These are phyloP conservation scores for Morella rubra DNA, from an alignment of 306 rosid genomes.

Conservation along the genomic window DNA sequence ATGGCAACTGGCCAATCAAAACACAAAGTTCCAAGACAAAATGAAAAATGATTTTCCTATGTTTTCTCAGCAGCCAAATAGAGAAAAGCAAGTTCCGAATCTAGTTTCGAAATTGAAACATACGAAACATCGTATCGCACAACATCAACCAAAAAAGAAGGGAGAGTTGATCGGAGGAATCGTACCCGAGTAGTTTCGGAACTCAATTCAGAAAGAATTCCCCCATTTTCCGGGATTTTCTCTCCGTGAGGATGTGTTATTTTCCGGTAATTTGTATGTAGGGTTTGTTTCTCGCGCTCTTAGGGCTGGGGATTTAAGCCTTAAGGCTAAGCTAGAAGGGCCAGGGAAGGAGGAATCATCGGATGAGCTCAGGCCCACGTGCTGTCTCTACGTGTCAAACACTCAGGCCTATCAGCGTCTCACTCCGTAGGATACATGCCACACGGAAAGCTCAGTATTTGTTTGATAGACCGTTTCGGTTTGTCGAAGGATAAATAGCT, in stretches of 20 bases:
- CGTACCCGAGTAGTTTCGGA: conserved; percentile 19
- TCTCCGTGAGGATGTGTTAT: not conserved
- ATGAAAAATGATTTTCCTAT: too few relatives aligned
- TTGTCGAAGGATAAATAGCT: too few relatives aligned
- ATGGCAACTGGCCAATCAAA: too few relatives aligned
- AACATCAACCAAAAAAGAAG: not conserved
- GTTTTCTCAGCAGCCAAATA: conserved; percentile 7
- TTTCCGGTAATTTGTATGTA: not conserved
- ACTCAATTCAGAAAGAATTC: not conserved
- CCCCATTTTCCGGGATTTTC: not conserved
- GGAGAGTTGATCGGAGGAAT: conserved; percentile 1
- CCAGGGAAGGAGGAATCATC: not conserved
- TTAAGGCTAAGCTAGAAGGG: not conserved
- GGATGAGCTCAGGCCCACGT: not conserved
- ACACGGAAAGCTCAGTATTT: too few relatives aligned
- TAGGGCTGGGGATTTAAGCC: not conserved
- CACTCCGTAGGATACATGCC: too few relatives aligned
- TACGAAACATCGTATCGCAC: not conserved
- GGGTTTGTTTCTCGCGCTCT: not conserved
- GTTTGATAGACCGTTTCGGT: too few relatives aligned
- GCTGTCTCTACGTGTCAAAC: not conserved
- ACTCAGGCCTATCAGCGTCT: too few relatives aligned
- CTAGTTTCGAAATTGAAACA: conserved; percentile 25
- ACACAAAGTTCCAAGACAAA: too few relatives aligned
- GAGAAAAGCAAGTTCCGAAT: conserved; percentile 8